A percentile compares a stretch with the other conserved stretches of the same genome.
Evolutionary conservation across 352 stramenopile genomes (phyloP).

Genomic region (Pythium insidiosum): DNA sequence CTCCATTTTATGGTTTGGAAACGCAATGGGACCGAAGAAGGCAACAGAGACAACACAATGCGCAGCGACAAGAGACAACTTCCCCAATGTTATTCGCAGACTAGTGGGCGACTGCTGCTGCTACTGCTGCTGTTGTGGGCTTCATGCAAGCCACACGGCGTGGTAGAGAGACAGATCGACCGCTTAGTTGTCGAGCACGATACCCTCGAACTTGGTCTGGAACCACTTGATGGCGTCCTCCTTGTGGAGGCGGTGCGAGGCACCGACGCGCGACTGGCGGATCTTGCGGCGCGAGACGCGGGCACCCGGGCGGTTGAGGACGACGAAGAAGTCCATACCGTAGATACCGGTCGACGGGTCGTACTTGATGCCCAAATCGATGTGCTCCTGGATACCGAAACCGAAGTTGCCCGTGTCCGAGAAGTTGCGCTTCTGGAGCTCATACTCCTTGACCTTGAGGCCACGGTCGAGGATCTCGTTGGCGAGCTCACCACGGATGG

Average conservation of each 20-base stretch:
- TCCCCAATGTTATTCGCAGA: too few relatives aligned
- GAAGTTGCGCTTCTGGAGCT: slow-evolving; percentile 99
- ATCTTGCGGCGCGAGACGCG: slow-evolving; percentile 96
- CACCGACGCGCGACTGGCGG: slow-evolving; percentile 88
- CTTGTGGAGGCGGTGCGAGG: slow-evolving; percentile 95
- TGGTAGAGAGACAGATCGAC: too few relatives aligned
- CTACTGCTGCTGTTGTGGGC: too few relatives aligned
- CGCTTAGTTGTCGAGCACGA: slow-evolving; percentile 85
- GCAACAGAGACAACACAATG: too few relatives aligned
- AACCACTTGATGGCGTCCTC: slow-evolving; percentile 99
- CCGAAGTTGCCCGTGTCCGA: slow-evolving; percentile 98
- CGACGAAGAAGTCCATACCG: slow-evolving; percentile 99
- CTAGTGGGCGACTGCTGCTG: too few relatives aligned
- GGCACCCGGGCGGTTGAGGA: slow-evolving; percentile 94
- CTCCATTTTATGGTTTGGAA: too few relatives aligned
- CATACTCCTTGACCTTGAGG: slow-evolving; percentile 99
- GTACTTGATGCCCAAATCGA: slow-evolving; percentile 99
- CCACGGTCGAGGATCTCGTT: slow-evolving; percentile 98
- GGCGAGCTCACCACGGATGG: slow-evolving; percentile 97
- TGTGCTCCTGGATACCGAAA: slow-evolving; percentile 99
- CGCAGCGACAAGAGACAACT: too few relatives aligned
- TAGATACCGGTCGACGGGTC: slow-evolving; percentile 99
- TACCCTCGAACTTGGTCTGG: slow-evolving; percentile 98
- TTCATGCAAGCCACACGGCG: too few relatives aligned
- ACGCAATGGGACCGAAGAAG: too few relatives aligned